Evolutionary conservation across 192 early-diverging fungal genomes (phyloP).

Genomic region (Gaertneriomyces semiglobifer): DNA sequence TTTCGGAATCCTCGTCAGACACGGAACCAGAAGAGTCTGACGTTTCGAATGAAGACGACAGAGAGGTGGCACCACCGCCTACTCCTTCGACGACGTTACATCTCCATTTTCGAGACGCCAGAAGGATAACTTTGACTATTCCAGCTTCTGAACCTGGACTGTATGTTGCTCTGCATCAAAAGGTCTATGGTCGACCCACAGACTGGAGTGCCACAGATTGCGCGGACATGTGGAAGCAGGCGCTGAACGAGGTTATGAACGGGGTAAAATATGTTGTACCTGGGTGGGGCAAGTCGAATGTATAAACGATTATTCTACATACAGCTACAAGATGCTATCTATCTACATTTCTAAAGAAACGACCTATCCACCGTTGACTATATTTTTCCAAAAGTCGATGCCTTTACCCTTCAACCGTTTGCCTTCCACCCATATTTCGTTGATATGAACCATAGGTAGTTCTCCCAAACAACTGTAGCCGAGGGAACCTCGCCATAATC

Average conservation of each 20-base stretch:
- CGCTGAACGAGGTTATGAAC: conserved; percentile 27
- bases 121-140: conserved; percentile 16
- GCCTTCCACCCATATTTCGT: not conserved
- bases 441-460: conserved; percentile 25
- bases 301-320: too few species aligned
- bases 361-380: not conserved
- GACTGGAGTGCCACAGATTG: conserved; percentile 21
- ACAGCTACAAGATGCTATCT: too few species aligned
- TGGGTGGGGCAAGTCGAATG: not conserved
- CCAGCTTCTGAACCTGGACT: conserved; percentile 11
- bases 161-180: conserved; percentile 6
- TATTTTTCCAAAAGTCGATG: not conserved
- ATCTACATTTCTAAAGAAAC: too few species aligned
- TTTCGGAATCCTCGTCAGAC: not conserved
- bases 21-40: conserved; percentile 12
- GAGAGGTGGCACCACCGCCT: conserved; percentile 19
- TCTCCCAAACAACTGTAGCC: conserved; percentile 25
- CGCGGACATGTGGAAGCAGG: conserved; percentile 32
- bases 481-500: conserved; percentile 20
- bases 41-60: conserved; percentile 4
- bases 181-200: not conserved
- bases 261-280: conserved; percentile 27
- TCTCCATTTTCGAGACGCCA: conserved; percentile 19
- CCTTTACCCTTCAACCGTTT: not conserved
- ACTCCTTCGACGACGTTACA: conserved; percentile 11